phyloP scores from a whole-genome alignment of 345 rosid genomes.

The Chamaenerion angustifolium region DNA sequence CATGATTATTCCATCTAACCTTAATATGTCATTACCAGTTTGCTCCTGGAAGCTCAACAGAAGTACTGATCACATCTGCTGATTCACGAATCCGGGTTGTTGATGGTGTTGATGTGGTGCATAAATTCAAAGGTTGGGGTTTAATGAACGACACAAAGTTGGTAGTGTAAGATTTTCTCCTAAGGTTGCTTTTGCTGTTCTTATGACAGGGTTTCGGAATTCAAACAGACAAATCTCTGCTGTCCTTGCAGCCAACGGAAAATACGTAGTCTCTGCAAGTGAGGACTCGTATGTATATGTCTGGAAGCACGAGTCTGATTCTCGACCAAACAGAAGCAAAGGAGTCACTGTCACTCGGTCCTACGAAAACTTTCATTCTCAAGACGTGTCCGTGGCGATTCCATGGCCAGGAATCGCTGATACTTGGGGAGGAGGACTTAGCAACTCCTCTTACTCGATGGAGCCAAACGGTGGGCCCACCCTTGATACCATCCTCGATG shows the following conservation, averaged over 20 bases:
- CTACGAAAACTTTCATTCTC: slow-evolving; percentile 80
- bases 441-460: slow-evolving; percentile 18
- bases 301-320: slow-evolving; percentile 81
- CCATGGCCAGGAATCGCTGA: slow-evolving; percentile 83
- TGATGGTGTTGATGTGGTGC: slow-evolving; percentile 64
- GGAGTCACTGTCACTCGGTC: slow-evolving; percentile 50
- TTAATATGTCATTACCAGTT: slow-evolving; percentile 32
- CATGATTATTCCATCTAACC: background rate
- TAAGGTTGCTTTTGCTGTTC: slow-evolving; percentile 7
- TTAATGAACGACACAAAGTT: slow-evolving; percentile 1
- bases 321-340: slow-evolving; percentile 62
- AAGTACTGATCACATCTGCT: slow-evolving; percentile 86
- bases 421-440: slow-evolving; percentile 20
- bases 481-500: slow-evolving; percentile 30
- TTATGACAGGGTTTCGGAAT: slow-evolving; percentile 71
- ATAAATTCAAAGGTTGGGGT: slow-evolving; percentile 77
- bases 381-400: slow-evolving; percentile 71
- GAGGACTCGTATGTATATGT: slow-evolving; percentile 91
- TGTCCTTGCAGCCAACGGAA: slow-evolving; percentile 64
- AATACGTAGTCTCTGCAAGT: slow-evolving; percentile 78
- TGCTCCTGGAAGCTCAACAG: slow-evolving; percentile 83
- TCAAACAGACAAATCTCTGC: slow-evolving; percentile 86
- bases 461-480: slow-evolving; percentile 24
- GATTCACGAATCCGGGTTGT: slow-evolving; percentile 87
- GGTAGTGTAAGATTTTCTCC: background rate